Evolutionary conservation across 1,284 basidiomycete genomes (phyloP).

Genomic region (Puccinia hordei): DNA sequence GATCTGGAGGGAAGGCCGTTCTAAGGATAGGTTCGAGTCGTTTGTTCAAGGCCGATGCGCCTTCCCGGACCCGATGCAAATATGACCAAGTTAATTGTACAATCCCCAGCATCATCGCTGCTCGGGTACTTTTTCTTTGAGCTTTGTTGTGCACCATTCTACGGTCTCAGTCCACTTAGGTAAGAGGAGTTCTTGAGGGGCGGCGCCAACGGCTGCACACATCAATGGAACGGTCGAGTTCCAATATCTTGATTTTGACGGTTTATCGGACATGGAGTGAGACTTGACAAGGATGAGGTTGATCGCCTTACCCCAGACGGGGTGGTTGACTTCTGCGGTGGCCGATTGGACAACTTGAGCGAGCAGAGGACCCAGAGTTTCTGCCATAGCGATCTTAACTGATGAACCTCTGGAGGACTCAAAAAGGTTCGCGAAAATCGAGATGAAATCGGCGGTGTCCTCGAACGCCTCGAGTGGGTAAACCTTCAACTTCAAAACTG

Average conservation of each 20-base stretch:
- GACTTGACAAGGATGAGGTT: conserved; percentile 82
- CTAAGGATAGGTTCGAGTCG: conserved; percentile 78
- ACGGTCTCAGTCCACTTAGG: conserved; percentile 69
- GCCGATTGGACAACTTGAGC: conserved; percentile 67
- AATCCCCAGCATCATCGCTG: conserved; percentile 77
- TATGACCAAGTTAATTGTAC: conserved; percentile 89
- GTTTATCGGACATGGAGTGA: conserved; percentile 71
- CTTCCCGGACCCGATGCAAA: conserved; percentile 85
- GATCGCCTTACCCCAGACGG: conserved; percentile 88
- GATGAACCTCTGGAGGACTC: conserved; percentile 79
- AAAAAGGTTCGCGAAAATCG: conserved; percentile 78
- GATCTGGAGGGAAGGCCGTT: conserved; percentile 76
- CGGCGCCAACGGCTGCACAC: conserved; percentile 80
- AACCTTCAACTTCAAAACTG: conserved; percentile 65
- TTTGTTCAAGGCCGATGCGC: conserved; percentile 72
- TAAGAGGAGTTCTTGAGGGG: conserved; percentile 80
- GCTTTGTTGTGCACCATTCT: conserved; percentile 34
- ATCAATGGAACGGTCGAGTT: conserved; percentile 80
- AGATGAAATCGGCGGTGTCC: conserved; percentile 87
- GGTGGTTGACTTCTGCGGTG: conserved; percentile 93
- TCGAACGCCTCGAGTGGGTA: conserved; percentile 93
- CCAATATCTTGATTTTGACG: conserved; percentile 87
- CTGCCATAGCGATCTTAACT: conserved; percentile 82
- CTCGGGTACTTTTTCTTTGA: conserved; percentile 73
- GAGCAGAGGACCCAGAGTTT: conserved; percentile 71